Conservation (phyloP, 2,329 filamentous ascomycete species). For the Cytospora leucostoma region DNA sequence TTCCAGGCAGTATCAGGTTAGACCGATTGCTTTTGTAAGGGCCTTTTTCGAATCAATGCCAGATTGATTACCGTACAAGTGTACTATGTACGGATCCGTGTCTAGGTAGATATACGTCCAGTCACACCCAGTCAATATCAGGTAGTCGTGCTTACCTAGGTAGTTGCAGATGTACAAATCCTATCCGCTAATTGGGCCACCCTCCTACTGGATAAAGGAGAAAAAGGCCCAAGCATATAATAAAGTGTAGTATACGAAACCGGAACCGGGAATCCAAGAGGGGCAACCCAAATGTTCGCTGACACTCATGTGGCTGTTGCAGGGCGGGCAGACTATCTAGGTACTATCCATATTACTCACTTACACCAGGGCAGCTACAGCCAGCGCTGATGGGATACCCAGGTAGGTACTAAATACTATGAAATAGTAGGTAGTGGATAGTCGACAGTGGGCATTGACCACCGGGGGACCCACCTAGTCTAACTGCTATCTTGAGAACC, state of each 20-base stretch:
- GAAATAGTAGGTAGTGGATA: not conserved
- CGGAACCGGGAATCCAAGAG: not conserved
- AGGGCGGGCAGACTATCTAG: no score
- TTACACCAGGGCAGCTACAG: not conserved
- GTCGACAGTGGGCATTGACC: slow-evolving; percentile 2
- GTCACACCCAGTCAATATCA: not conserved
- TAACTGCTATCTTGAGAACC: slow-evolving; percentile 23
- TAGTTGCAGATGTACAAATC: not conserved
- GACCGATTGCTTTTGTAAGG: not conserved
- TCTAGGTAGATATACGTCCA: not conserved
- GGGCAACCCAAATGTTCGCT: no score
- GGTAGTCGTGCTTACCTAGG: not conserved
- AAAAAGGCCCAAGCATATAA: not conserved
- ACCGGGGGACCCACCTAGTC: slow-evolving; percentile 18
- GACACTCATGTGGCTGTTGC: no score
- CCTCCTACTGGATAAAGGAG: not conserved
- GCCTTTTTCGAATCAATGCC: no score
- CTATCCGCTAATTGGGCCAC: not conserved
- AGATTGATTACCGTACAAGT: no score
- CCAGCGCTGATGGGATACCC: not conserved
- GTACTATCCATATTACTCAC: not conserved
- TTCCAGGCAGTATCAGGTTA: not conserved
- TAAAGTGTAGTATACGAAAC: not conserved
- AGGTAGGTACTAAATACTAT: no score
- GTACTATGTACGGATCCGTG: no score